Evolutionary conservation across 495 filamentous ascomycete species (phyloP).

Genomic region (Chaetomidium leptoderma): DNA sequence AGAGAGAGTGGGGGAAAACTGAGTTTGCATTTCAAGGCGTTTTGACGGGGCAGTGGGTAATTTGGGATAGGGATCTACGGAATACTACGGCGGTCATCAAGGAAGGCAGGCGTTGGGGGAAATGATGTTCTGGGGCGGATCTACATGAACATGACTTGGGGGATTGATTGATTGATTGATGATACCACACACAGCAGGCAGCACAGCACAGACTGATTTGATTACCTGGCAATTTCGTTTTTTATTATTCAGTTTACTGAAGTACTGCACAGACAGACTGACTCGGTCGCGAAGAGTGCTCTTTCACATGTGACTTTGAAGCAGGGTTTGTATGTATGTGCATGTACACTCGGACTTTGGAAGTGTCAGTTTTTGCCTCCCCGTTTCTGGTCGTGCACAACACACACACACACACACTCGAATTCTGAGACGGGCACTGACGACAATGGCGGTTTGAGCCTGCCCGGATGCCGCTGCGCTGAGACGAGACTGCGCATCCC

Average conservation of each 20-base stretch:
- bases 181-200: background rate
- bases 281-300: too few species aligned
- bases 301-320: background rate
- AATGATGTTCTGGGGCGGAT: background rate
- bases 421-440: background rate
- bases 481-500: too few species aligned
- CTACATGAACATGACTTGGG: constrained; percentile 4
- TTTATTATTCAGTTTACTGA: background rate
- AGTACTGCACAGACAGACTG: too few species aligned
- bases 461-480: too few species aligned
- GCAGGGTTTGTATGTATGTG: too few species aligned
- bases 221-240: background rate
- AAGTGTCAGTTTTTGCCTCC: background rate
- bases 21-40: background rate
- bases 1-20: background rate
- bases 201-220: constrained; percentile 4
- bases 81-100: background rate
- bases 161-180: background rate
- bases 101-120: background rate
- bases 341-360: background rate
- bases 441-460: background rate
- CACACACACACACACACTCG: too few species aligned
- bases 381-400: background rate
- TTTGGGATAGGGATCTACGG: constrained; percentile 3
- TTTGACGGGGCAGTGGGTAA: background rate